phyloP scores from a whole-genome alignment of 768 basidiomycete genomes.

The Kwoniella sp. region DNA sequence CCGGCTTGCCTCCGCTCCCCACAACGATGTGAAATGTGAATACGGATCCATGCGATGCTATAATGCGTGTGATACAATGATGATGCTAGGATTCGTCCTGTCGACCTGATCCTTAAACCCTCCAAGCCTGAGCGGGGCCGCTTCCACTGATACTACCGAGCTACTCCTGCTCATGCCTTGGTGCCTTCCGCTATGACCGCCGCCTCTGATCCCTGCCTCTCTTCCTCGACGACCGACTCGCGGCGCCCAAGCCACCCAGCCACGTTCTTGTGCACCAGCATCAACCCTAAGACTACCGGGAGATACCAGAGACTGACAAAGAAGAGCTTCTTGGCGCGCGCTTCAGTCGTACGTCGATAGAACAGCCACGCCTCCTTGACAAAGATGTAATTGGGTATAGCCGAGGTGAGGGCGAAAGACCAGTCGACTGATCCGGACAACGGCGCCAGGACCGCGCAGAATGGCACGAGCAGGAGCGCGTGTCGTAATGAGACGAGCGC shows the following conservation, averaged over 20 bases:
- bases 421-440: slow-evolving; percentile 90
- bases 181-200: background rate
- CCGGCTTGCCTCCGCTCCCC: too few species aligned
- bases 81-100: too few species aligned
- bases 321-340: slow-evolving; percentile 67
- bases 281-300: slow-evolving; percentile 78
- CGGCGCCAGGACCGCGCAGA: slow-evolving; percentile 75
- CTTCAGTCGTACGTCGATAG: slow-evolving; percentile 58
- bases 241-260: slow-evolving; percentile 41
- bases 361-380: slow-evolving; percentile 68
- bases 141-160: background rate
- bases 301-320: slow-evolving; percentile 83
- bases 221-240: slow-evolving; percentile 8
- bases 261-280: slow-evolving; percentile 89
- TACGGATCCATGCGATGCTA: too few species aligned
- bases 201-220: slow-evolving; percentile 4
- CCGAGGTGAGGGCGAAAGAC: slow-evolving; percentile 72
- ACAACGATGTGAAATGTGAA: too few species aligned
- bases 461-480: slow-evolving; percentile 62
- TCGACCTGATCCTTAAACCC: too few species aligned
- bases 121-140: too few species aligned
- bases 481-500: slow-evolving; percentile 81
- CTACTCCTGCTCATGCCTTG: background rate
- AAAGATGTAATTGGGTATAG: slow-evolving; percentile 71
- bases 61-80: too few species aligned